Conservation (phyloP, 1,284 basidiomycete genomes). For the Xerocomus minutiporus region DNA sequence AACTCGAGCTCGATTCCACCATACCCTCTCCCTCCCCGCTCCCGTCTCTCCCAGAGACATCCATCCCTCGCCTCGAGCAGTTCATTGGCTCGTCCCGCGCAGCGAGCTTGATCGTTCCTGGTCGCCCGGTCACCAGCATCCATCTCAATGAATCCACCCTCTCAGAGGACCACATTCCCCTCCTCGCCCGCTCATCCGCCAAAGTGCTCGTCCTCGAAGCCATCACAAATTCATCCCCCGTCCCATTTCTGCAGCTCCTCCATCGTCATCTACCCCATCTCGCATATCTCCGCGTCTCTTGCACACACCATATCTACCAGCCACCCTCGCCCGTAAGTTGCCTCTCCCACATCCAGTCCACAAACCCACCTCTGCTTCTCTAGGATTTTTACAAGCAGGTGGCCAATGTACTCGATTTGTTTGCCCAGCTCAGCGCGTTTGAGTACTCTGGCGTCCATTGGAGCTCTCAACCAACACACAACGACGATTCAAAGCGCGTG, state of each 20-base stretch:
- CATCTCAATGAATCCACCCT: slow-evolving; percentile 56
- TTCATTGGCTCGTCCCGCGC: slow-evolving; percentile 57
- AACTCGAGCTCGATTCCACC: slow-evolving; percentile 49
- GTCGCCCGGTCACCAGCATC: slow-evolving; percentile 58
- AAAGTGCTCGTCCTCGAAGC: slow-evolving; percentile 43
- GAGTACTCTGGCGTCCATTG: slow-evolving; percentile 73
- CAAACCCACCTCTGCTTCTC: slow-evolving; percentile 14
- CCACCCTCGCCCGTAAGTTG: slow-evolving; percentile 45
- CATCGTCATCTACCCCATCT: slow-evolving; percentile 44
- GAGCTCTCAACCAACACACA: slow-evolving; percentile 42
- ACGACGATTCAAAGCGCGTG: slow-evolving; percentile 35
- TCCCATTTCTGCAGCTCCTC: slow-evolving; percentile 43
- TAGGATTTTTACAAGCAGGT: slow-evolving; percentile 64
- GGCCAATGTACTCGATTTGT: slow-evolving; percentile 48
- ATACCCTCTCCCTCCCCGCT: slow-evolving; percentile 14
- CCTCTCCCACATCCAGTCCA: not conserved
- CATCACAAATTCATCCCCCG: slow-evolving; percentile 42
- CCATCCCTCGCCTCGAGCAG: slow-evolving; percentile 49
- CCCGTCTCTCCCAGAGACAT: slow-evolving; percentile 33
- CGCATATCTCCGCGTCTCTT: slow-evolving; percentile 49
- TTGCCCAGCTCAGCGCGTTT: slow-evolving; percentile 56
- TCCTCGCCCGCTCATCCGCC: slow-evolving; percentile 44
- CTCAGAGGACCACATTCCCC: slow-evolving; percentile 47
- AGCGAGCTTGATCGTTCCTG: slow-evolving; percentile 53
- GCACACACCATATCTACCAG: slow-evolving; percentile 45